Base-by-base conservation (phyloP, 2,329 filamentous ascomycete species). In the Hypoxylon sp. region DNA sequence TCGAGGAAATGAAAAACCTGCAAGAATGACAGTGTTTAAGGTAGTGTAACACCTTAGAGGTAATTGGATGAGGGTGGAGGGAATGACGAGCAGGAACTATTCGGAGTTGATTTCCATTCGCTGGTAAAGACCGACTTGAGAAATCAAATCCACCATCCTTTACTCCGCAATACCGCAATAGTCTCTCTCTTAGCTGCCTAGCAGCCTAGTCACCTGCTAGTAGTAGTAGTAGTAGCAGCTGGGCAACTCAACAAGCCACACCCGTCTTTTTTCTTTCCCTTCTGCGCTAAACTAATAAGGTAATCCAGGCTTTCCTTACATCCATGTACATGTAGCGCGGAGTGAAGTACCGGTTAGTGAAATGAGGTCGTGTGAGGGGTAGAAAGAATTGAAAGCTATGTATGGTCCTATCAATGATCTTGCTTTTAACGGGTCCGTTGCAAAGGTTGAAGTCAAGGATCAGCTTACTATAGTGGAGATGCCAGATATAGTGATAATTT, bases 41-140 rank as follows among this genome's bases (percentile, higher is more conserved):
- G 57, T 52, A 57, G 65, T 61, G 65, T 67, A 53, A 65, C 57
- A 61, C 52, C 19, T 33, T 44, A 53, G 31, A 70, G 57, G 52
- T 62, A 65, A 70, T 67, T 69, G 63, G 68, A 48, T 47, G 22
- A 53, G 60, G 35, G 5, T 50, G 53, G 67, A 67, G 64, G 55
- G 71, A 72, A 72, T 68, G 69, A 73, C 67, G 65, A 68, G 56
- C 60, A 72, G 66, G 58, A 68, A 63, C 50, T 51, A 47, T 67
- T 63, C 60, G 61, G 55, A 60, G 54, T 65, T 52, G 52, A 64
- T 54, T 48, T 47, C 57, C 59, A 74, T 74, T 75, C 67, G 70
- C 71, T 72, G 63, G 72, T 69, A 63, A 57, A 70, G 67, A 62
- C 72, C 63, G 67, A 70, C 17, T 52, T 35, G 31, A 64, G 17